Percentiles rank a stretch among this genome's conserved stretches.
These are phyloP conservation scores for Rhizophlyctis rosea DNA, from an alignment of 192 early-diverging fungal genomes.

Conservation along the genomic window DNA sequence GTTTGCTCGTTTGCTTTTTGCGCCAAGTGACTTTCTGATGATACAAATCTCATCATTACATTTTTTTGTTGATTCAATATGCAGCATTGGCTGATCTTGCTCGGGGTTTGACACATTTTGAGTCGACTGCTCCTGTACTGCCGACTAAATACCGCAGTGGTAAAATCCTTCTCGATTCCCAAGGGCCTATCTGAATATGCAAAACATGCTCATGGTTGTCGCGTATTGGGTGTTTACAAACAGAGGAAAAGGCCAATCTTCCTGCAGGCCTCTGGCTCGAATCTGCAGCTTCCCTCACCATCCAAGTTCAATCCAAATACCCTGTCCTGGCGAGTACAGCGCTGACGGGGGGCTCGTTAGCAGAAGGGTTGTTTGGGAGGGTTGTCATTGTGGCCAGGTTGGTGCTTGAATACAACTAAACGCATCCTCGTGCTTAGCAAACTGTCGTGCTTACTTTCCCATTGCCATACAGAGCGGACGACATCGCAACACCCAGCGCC, in stretches of 20 bases:
- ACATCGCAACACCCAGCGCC: background rate
- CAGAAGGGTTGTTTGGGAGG: conserved; percentile 15
- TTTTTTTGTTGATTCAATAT: background rate
- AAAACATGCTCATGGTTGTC: no score
- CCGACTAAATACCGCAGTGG: conserved; percentile 9
- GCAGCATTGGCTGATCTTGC: conserved; percentile 26
- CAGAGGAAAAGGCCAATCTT: background rate
- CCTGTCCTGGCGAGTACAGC: conserved; percentile 20
- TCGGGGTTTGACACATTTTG: conserved; percentile 7
- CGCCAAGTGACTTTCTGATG: conserved; percentile 14
- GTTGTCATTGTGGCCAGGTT: conserved; percentile 23
- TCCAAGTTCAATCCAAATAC: conserved; percentile 16
- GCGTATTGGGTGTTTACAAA: no score
- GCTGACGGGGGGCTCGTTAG: background rate
- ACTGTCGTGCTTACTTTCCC: no score
- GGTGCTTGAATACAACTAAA: no score
- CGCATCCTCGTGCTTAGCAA: no score
- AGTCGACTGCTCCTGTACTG: conserved; percentile 9
- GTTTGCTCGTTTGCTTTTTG: background rate
- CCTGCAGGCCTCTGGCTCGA: conserved; percentile 28
- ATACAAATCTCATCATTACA: background rate
- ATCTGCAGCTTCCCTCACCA: conserved; percentile 18
- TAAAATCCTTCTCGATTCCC: no score
- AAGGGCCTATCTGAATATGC: no score
- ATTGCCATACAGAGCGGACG: conserved; percentile 13